phyloP scores from a whole-genome alignment of 148 eudicot genomes.

The Camellia lanceoleosa region DNA sequence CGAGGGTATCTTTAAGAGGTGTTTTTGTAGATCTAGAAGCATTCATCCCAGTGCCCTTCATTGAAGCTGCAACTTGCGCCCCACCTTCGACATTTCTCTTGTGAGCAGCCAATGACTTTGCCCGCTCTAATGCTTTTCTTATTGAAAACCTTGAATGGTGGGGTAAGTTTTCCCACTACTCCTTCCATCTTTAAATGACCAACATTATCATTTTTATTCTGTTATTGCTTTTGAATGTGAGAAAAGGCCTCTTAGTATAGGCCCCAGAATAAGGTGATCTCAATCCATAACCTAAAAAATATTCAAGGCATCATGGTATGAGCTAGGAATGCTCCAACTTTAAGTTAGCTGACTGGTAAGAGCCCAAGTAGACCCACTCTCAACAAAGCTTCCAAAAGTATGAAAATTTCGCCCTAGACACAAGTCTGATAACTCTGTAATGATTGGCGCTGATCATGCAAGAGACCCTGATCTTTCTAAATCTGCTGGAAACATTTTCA shows the following conservation, averaged over 20 bases:
- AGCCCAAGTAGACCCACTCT: too few species aligned
- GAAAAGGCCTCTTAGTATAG: slow-evolving; percentile 48
- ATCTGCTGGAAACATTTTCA: slow-evolving; percentile 32
- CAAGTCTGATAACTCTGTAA: slow-evolving; percentile 23
- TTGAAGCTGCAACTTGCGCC: slow-evolving; percentile 9
- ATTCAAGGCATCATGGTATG: slow-evolving; percentile 22
- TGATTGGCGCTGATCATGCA: slow-evolving; percentile 24
- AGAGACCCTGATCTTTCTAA: slow-evolving; percentile 31
- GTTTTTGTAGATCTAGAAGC: slow-evolving; percentile 24
- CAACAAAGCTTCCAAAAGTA: slow-evolving; percentile 21
- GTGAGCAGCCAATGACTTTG: slow-evolving; percentile 34
- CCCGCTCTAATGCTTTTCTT: too few species aligned
- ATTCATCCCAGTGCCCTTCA: slow-evolving; percentile 8
- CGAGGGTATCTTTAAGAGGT: slow-evolving; percentile 25
- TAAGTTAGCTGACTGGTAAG: slow-evolving; percentile 26
- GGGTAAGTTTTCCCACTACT: slow-evolving; percentile 15
- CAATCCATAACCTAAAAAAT: slow-evolving; percentile 23
- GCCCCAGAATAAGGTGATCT: slow-evolving; percentile 24
- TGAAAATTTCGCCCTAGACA: slow-evolving; percentile 18
- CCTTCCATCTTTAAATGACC: slow-evolving; percentile 27
- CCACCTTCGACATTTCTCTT: slow-evolving; percentile 19
- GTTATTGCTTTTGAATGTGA: slow-evolving; percentile 31
- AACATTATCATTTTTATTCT: slow-evolving; percentile 18
- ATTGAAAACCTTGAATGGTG: slow-evolving; percentile 24
- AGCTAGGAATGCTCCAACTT: slow-evolving; percentile 30